Evolutionary conservation across 257 asterid species (phyloP).

Genomic region (Asclepias syriaca): DNA sequence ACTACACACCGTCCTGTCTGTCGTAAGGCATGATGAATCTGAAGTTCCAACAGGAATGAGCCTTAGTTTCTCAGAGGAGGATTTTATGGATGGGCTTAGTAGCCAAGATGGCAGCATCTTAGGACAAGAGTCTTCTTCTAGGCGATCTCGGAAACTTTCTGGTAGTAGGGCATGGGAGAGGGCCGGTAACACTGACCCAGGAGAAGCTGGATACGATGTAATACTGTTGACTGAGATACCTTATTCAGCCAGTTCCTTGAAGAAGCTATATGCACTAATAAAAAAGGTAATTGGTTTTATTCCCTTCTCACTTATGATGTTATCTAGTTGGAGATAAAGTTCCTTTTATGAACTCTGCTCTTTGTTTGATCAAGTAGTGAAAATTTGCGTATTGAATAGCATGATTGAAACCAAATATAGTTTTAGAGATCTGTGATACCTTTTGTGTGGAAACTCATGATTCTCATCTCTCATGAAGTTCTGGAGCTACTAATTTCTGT

Average conservation of each 20-base stretch:
- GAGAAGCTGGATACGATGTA: conserved; percentile 35
- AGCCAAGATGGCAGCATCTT: conserved; percentile 36
- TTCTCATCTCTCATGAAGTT: not conserved
- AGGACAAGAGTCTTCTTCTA: conserved; percentile 29
- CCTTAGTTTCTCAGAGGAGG: conserved; percentile 36
- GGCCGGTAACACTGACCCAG: conserved; percentile 25
- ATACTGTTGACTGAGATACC: conserved; percentile 36
- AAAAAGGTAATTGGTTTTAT: conserved; percentile 23
- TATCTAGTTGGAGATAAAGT: not conserved
- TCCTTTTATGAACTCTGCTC: not conserved
- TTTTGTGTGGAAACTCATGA: not conserved
- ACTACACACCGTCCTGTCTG: conserved; percentile 29
- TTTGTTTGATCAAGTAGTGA: not conserved
- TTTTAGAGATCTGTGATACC: not conserved
- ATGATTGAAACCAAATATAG: not conserved
- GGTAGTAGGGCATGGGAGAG: conserved; percentile 44
- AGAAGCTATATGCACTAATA: conserved; percentile 30
- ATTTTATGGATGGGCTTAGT: conserved; percentile 33
- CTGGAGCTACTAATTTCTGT: not conserved
- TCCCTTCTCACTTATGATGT: not conserved
- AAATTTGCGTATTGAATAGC: not conserved
- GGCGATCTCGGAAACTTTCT: conserved; percentile 35
- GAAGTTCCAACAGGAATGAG: conserved; percentile 34
- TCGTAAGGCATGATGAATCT: conserved; percentile 24
- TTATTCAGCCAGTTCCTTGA: conserved; percentile 27